phyloP scores from a whole-genome alignment of 495 filamentous ascomycete species.

The Penicillium daleae region DNA sequence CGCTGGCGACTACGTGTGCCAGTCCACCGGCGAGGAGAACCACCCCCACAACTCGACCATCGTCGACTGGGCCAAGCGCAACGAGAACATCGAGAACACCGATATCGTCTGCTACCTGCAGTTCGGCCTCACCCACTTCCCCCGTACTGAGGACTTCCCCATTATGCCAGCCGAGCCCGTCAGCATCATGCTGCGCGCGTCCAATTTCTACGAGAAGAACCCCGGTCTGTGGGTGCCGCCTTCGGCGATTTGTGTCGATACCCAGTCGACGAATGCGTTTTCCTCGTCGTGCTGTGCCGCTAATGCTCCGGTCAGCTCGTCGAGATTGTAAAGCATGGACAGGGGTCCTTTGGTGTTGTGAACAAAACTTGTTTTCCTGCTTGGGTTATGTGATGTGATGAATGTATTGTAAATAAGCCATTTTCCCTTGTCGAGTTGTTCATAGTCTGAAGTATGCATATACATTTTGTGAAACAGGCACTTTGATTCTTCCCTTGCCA shows the following conservation, averaged over 20 bases:
- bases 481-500: not conserved
- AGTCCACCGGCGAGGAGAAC: slow-evolving; percentile 41
- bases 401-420: slow-evolving; percentile 18
- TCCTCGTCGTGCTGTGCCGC: slow-evolving; percentile 32
- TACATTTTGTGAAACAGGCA: not conserved
- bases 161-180: slow-evolving; percentile 77
- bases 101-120: slow-evolving; percentile 62
- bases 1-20: slow-evolving; percentile 55
- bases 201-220: slow-evolving; percentile 72
- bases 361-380: slow-evolving; percentile 4
- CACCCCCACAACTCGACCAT: slow-evolving; percentile 41
- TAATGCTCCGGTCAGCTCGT: slow-evolving; percentile 22
- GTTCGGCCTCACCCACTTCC: slow-evolving; percentile 63
- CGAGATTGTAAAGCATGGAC: slow-evolving; percentile 23
- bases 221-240: slow-evolving; percentile 72
- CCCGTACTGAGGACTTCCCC: slow-evolving; percentile 62
- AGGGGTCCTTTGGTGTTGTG: slow-evolving; percentile 4
- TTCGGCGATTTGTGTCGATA: slow-evolving; percentile 40
- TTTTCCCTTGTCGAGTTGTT: slow-evolving; percentile 1
- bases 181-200: slow-evolving; percentile 65
- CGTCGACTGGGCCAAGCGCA: slow-evolving; percentile 49
- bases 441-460: slow-evolving; percentile 4
- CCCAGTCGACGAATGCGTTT: slow-evolving; percentile 32
- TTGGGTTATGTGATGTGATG: slow-evolving; percentile 5
- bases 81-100: slow-evolving; percentile 55